Evolutionary conservation across 345 rosid species (phyloP).

Genomic region (Excoecaria agallocha): DNA sequence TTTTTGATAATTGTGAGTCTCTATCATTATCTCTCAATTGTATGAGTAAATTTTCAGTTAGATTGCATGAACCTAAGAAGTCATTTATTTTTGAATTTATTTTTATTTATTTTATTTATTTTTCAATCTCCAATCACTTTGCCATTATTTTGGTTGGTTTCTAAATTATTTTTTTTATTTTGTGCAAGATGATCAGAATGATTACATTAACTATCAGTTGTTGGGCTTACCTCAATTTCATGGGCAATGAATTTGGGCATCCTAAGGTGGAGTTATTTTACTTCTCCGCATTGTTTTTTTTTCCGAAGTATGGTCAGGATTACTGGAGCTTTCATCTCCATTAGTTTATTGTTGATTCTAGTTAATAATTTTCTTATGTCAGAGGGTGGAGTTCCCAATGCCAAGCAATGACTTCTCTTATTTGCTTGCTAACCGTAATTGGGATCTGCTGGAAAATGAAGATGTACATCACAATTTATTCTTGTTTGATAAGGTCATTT

Average conservation of each 20-base stretch:
- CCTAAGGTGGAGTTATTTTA: conserved; percentile 54
- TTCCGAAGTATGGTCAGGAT: too few species aligned
- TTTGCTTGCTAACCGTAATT: conserved; percentile 75
- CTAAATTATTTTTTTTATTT: conserved; percentile 25
- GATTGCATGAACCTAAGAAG: neutral
- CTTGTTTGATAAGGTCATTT: conserved; percentile 72
- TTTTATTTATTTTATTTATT: neutral
- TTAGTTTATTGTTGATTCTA: conserved; percentile 14
- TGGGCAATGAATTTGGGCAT: conserved; percentile 99
- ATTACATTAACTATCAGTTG: conserved; percentile 81
- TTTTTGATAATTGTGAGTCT: too few species aligned
- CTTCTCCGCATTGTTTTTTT: neutral
- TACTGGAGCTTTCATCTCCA: neutral
- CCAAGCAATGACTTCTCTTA: conserved; percentile 76
- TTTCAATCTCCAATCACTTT: neutral
- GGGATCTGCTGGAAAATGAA: conserved; percentile 71
- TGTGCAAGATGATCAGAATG: conserved; percentile 79
- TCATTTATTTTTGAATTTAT: neutral
- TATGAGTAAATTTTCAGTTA: neutral
- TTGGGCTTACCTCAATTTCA: conserved; percentile 84
- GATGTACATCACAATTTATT: conserved; percentile 53
- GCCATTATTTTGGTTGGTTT: conserved; percentile 8
- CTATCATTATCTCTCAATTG: neutral
- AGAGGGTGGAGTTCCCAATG: conserved; percentile 96
- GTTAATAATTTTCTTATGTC: conserved; percentile 29